Conservation (phyloP, 768 basidiomycete genomes). For the Phanerochaete carnosa region DNA sequence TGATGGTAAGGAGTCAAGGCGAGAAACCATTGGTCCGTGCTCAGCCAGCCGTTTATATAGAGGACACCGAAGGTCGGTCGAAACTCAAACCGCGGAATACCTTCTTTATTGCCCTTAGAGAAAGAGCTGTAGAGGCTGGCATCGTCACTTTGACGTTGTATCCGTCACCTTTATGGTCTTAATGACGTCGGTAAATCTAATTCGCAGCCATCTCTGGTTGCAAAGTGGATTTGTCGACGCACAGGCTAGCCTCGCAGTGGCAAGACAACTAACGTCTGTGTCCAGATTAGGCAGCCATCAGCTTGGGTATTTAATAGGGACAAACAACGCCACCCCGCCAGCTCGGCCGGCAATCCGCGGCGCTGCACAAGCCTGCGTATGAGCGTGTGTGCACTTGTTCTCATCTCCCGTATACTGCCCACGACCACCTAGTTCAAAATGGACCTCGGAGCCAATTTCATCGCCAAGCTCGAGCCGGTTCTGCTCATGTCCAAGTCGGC, state of each 20-base stretch:
- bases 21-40: neutral
- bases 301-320: slow-evolving; percentile 7
- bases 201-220: too few relatives aligned
- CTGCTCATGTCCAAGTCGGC: slow-evolving; percentile 88
- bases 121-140: neutral
- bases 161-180: too few relatives aligned
- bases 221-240: neutral
- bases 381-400: neutral
- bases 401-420: neutral
- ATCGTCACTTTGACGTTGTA: neutral
- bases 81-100: neutral
- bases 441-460: slow-evolving; percentile 62
- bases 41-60: neutral
- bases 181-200: too few relatives aligned
- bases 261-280: neutral
- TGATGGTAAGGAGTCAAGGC: neutral
- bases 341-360: neutral
- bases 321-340: slow-evolving; percentile 2
- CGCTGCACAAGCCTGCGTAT: neutral
- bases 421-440: slow-evolving; percentile 30
- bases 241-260: neutral
- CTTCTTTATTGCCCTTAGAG: neutral
- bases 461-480: slow-evolving; percentile 82
- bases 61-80: neutral
- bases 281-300: neutral